These are phyloP conservation scores for Gaeumannomyces sp. DNA, from an alignment of 2,329 filamentous ascomycete genomes.

Conservation along the genomic window DNA sequence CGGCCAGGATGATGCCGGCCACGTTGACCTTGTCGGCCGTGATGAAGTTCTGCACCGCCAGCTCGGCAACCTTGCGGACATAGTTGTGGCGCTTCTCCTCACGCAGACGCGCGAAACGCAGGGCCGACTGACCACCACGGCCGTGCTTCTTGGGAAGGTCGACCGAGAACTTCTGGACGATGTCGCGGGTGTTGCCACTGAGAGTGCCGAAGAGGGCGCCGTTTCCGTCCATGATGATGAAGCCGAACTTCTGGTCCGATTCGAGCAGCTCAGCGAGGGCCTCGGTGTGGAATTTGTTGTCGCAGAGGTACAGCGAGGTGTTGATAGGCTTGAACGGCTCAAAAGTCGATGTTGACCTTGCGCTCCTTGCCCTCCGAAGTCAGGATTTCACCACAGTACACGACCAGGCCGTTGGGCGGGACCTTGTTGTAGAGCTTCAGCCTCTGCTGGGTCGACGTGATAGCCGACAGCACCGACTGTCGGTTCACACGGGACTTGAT, in stretches of 20 bases:
- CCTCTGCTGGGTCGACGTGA: constrained; percentile 97
- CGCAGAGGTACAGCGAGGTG: constrained; percentile 96
- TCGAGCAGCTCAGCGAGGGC: constrained; percentile 94
- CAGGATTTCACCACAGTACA: constrained; percentile 99
- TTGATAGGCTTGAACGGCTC: constrained; percentile 99
- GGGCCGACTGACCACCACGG: constrained; percentile 97
- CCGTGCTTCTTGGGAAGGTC: constrained; percentile 99
- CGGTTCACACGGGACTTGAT: constrained; percentile 99
- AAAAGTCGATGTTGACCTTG: constrained; percentile 99
- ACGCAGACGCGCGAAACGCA: constrained; percentile 98
- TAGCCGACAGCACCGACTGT: constrained; percentile 94
- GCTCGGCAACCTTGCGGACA: constrained; percentile 94
- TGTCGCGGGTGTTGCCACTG: constrained; percentile 92
- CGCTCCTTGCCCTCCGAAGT: constrained; percentile 97
- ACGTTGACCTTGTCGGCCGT: constrained; percentile 98
- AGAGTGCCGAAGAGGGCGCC: constrained; percentile 94
- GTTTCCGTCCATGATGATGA: constrained; percentile 99
- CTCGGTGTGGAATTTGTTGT: constrained; percentile 99
- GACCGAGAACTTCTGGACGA: constrained; percentile 97
- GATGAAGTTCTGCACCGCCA: constrained; percentile 98
- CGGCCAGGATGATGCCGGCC: constrained; percentile 87
- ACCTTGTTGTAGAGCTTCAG: constrained; percentile 99
- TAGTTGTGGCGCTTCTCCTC: constrained; percentile 99
- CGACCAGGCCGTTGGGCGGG: constrained; percentile 91
- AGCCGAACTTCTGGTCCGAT: constrained; percentile 98